Evolutionary conservation across 371 early-diverging fungal species (phyloP), one percentile per base, ranked within the genome.

Genomic region (Apophysomyces variabilis): DNA sequence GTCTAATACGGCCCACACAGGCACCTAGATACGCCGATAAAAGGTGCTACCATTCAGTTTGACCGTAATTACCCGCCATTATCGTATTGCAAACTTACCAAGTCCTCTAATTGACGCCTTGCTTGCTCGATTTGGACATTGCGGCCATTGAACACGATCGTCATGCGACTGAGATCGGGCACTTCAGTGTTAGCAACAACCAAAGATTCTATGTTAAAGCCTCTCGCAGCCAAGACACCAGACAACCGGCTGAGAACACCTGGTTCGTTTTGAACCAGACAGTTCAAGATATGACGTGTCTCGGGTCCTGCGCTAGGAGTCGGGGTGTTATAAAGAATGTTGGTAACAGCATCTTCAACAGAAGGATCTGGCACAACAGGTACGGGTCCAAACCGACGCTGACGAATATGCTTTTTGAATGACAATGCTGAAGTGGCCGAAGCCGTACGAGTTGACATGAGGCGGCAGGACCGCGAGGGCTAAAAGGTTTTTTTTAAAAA

Each of bases 1-100:
- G 74, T 97, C 96, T 68, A 98, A 80, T 38, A 96, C 98, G 18
- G 97, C 98, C 96, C 96, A 98, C 32, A 97, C 94, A 41, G 97
- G 97, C 47, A 96, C 90, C 90, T 89, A 44, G 7, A 50, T 5
- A 50, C 21, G 6, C 9, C 54, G 32, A 50, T 7, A 32, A 3
- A 50, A 21, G 32, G 32, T 26, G 32, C 32, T 4, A 50, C 32
- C 13, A 21, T 50, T 11, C 4, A 26, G 16, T 21, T 5, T 21
- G 7, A 5, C n/a, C 4, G 9, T 18, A n/a, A 50, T 18, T 18
- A 32, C 21, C 54, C 0, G 16, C 21, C 1, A 18, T 50, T 26
- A 0, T 21, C 0, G 1, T 50, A 18, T 13, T 41, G 11, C 41
- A 21, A 50, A 65, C 79, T 70, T 80, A 86, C 88, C 80, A 96